phyloP scores from a whole-genome alignment of 441 rosid species.

The Daphne laureola region DNA sequence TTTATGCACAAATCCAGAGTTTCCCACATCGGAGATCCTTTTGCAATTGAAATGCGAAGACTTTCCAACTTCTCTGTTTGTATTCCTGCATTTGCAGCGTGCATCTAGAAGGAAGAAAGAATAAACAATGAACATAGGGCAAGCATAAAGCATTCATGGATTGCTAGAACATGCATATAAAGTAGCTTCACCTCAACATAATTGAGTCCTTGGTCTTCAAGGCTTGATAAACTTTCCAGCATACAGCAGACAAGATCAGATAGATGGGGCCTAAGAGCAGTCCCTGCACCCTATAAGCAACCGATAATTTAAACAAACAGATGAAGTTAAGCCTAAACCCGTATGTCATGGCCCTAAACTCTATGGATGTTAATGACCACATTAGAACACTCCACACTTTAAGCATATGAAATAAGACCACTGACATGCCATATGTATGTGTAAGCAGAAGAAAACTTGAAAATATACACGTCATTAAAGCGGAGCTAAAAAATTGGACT shows the following conservation, averaged over 20 bases:
- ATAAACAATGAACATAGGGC: slow-evolving; percentile 7
- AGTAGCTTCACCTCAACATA: slow-evolving; percentile 73
- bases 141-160: slow-evolving; percentile 8
- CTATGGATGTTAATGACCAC: too few species aligned
- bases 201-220: slow-evolving; percentile 98
- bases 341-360: too few species aligned
- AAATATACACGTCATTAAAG: too few species aligned
- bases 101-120: slow-evolving; percentile 52
- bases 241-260: slow-evolving; percentile 93
- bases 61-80: slow-evolving; percentile 92
- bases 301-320: too few species aligned
- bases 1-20: slow-evolving; percentile 93
- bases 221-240: slow-evolving; percentile 99
- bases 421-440: too few species aligned
- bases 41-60: slow-evolving; percentile 88
- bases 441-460: too few species aligned
- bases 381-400: too few species aligned
- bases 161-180: slow-evolving; percentile 12
- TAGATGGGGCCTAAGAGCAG: slow-evolving; percentile 86
- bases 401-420: too few species aligned
- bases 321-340: too few species aligned
- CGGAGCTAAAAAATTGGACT: too few species aligned
- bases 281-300: slow-evolving; percentile 75
- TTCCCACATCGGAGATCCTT: slow-evolving; percentile 99
- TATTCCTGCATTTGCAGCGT: slow-evolving; percentile 94